Percentiles rank a stretch among this genome's conserved stretches.
These are phyloP conservation scores for Diplocarpon mali DNA, from an alignment of 2,329 filamentous ascomycete genomes.

Conservation along the genomic window DNA sequence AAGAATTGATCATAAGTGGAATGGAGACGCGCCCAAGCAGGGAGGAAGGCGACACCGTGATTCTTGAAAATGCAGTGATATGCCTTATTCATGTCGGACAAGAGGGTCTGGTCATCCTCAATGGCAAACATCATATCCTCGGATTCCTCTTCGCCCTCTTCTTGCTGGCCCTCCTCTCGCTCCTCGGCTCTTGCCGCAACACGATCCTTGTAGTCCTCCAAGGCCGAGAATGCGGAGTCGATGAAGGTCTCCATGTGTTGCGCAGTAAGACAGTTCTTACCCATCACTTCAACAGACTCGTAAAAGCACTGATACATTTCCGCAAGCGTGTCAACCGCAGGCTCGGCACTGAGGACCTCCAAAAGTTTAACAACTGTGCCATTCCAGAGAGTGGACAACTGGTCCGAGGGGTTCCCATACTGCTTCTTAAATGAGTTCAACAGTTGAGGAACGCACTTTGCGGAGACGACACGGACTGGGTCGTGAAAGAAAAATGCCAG, in stretches of 20 bases:
- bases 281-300: slow-evolving; percentile 89
- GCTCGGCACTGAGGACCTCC: slow-evolving; percentile 86
- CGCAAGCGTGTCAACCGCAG: slow-evolving; percentile 87
- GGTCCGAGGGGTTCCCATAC: slow-evolving; percentile 67
- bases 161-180: slow-evolving; percentile 57
- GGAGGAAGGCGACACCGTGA: slow-evolving; percentile 74
- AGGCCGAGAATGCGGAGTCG: slow-evolving; percentile 68
- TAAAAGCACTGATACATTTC: slow-evolving; percentile 99
- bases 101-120: slow-evolving; percentile 90
- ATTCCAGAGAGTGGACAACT: slow-evolving; percentile 74
- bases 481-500: slow-evolving; percentile 99
- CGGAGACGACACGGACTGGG: slow-evolving; percentile 86
- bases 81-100: slow-evolving; percentile 99
- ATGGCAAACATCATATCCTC: slow-evolving; percentile 84
- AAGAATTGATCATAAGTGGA: slow-evolving; percentile 80
- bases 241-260: slow-evolving; percentile 83
- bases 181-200: slow-evolving; percentile 79
- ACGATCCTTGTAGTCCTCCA: slow-evolving; percentile 87
- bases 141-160: slow-evolving; percentile 82
- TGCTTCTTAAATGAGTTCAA: slow-evolving; percentile 90
- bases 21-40: slow-evolving; percentile 77
- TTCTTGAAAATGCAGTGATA: slow-evolving; percentile 99
- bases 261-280: slow-evolving; percentile 66
- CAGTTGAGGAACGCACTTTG: slow-evolving; percentile 86
- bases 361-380: slow-evolving; percentile 82